These are phyloP conservation scores for Xylaria digitata DNA, from an alignment of 2,329 filamentous ascomycete species.

Conservation along the genomic window DNA sequence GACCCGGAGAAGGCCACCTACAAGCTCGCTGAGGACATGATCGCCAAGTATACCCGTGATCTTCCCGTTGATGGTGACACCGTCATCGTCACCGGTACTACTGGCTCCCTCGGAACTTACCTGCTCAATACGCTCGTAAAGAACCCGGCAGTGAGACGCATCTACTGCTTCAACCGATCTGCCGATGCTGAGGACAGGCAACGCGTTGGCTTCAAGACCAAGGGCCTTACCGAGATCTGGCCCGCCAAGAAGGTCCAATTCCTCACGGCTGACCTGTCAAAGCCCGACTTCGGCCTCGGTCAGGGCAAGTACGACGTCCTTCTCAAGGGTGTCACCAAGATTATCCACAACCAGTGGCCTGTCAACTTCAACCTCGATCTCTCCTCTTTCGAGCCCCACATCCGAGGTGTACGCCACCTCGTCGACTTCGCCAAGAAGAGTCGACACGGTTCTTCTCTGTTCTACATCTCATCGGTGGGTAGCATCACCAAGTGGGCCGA, in stretches of 20 bases:
- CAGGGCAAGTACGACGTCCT: conserved; percentile 53
- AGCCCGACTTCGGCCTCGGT: conserved; percentile 60
- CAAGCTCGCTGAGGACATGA: conserved; percentile 40
- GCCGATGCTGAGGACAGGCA: conserved; percentile 53
- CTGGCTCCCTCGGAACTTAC: conserved; percentile 60
- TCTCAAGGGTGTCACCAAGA: conserved; percentile 54
- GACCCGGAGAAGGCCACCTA: conserved; percentile 38
- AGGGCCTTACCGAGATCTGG: conserved; percentile 53
- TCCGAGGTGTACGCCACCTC: conserved; percentile 62
- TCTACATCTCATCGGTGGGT: conserved; percentile 58
- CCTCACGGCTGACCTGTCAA: conserved; percentile 60
- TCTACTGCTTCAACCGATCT: conserved; percentile 63
- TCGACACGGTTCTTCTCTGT: conserved; percentile 49
- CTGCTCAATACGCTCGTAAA: conserved; percentile 54
- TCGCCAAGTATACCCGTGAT: conserved; percentile 43
- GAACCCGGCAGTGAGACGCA: conserved; percentile 51
- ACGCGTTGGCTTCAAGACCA: conserved; percentile 52
- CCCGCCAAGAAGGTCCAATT: conserved; percentile 57
- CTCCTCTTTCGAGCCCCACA: conserved; percentile 61
- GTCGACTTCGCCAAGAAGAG: conserved; percentile 54
- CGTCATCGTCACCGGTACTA: conserved; percentile 60
- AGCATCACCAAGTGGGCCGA: conserved; percentile 52
- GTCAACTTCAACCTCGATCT: conserved; percentile 65
- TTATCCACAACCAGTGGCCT: conserved; percentile 65
- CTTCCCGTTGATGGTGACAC: conserved; percentile 48